Evolutionary conservation across 1,284 basidiomycete species (phyloP).

Genomic region (Boletus hoseneyae): DNA sequence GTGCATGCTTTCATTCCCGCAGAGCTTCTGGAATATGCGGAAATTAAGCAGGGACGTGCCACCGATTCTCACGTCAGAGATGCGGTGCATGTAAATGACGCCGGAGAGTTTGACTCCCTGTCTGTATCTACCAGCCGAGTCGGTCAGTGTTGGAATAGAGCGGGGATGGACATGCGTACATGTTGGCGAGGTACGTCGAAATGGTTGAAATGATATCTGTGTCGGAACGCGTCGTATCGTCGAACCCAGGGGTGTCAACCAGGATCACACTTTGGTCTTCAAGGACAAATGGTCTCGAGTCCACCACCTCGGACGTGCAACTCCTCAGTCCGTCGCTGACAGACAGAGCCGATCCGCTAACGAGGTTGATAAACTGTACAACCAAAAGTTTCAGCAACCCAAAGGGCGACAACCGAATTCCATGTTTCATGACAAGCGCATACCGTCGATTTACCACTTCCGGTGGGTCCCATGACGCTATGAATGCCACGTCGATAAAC

Average conservation of each 20-base stretch:
- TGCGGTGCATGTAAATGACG: not conserved
- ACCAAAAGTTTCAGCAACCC: not conserved
- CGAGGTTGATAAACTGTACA: not conserved
- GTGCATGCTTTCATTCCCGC: not conserved
- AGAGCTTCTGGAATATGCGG: not conserved
- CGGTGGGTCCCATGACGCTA: slow-evolving; percentile 2
- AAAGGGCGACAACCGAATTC: not conserved
- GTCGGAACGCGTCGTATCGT: not conserved
- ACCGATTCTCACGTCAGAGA: not conserved
- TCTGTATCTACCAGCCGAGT: not conserved
- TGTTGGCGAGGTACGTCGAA: not conserved
- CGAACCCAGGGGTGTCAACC: too few relatives aligned
- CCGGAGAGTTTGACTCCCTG: not conserved
- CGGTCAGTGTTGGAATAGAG: not conserved
- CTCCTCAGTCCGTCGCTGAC: not conserved
- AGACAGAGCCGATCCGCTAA: not conserved
- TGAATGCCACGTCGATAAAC: not conserved
- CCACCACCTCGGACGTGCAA: not conserved
- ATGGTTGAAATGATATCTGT: not conserved
- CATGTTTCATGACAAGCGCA: not conserved
- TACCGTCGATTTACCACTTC: not conserved
- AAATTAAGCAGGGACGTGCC: not conserved
- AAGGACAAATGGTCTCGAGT: too few relatives aligned
- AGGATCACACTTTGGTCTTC: too few relatives aligned
- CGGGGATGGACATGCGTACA: not conserved